Evolutionary conservation across 257 asterid species (phyloP).

Genomic region (Jasminum sambac): DNA sequence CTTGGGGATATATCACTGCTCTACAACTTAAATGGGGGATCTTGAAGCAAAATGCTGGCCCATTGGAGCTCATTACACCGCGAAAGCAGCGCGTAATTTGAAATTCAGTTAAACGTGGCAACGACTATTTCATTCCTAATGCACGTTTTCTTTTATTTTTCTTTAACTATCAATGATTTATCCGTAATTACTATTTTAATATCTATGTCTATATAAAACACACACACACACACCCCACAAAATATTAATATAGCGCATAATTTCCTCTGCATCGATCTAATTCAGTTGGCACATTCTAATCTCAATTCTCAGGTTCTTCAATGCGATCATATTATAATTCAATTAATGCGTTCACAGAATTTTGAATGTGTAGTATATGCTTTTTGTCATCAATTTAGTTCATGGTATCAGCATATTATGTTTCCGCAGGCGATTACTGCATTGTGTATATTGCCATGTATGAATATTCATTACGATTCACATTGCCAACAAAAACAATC

Average conservation of each 20-base stretch:
- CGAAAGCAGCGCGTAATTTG: slow-evolving; percentile 28
- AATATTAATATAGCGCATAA: not conserved
- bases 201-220: not conserved
- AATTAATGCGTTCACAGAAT: not conserved
- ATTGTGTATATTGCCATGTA: not conserved
- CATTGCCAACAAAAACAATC: not conserved
- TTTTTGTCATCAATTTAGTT: not conserved
- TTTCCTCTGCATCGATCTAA: slow-evolving; percentile 5
- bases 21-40: not conserved
- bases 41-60: not conserved
- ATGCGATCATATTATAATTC: slow-evolving; percentile 11
- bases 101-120: slow-evolving; percentile 37
- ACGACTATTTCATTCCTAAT: slow-evolving; percentile 26
- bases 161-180: not conserved
- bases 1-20: too few species aligned
- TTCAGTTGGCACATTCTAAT: slow-evolving; percentile 1
- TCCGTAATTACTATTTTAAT: not conserved
- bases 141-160: not conserved
- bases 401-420: not conserved
- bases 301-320: slow-evolving; percentile 28
- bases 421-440: not conserved
- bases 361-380: not conserved
- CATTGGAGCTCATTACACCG: slow-evolving; percentile 10
- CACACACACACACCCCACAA: too few species aligned
- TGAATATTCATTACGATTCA: not conserved